Percentiles rank a stretch among this genome's conserved stretches.
Conservation (phyloP, 2,329 filamentous ascomycete species). For the Ophiobolus disseminans region DNA sequence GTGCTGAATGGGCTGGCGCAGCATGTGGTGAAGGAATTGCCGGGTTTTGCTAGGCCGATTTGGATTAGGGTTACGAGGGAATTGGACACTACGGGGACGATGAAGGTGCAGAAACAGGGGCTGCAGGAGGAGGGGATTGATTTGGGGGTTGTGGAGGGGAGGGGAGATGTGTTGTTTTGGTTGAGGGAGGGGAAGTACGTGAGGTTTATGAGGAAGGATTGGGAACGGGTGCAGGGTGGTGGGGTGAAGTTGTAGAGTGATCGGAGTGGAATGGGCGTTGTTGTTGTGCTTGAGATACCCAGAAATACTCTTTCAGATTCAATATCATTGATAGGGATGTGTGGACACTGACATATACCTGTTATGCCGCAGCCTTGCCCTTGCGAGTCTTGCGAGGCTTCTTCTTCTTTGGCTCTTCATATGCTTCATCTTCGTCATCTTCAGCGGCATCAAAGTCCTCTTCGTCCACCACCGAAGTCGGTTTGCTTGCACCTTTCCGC, state of each 20-base stretch:
- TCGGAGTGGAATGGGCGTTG: no score
- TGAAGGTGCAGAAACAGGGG: constrained; percentile 55
- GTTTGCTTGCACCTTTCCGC: constrained; percentile 24
- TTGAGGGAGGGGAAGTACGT: constrained; percentile 40
- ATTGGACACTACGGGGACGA: constrained; percentile 55
- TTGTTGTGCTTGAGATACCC: no score
- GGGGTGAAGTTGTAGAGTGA: constrained; percentile 38
- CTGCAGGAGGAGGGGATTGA: constrained; percentile 54
- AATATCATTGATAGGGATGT: no score
- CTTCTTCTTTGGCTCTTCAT: constrained; percentile 41
- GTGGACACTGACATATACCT: constrained; percentile 5
- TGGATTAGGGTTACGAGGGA: constrained; percentile 51
- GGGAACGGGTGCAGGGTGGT: constrained; percentile 35
- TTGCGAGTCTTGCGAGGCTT: constrained; percentile 26
- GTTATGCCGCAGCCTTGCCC: constrained; percentile 9
- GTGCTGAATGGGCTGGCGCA: constrained; percentile 30
- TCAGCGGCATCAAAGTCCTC: constrained; percentile 19
- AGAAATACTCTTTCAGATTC: no score
- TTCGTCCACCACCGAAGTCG: constrained; percentile 15
- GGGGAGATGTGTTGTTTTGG: constrained; percentile 53
- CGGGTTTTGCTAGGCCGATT: constrained; percentile 54
- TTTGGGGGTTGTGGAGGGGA: constrained; percentile 42
- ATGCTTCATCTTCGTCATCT: constrained; percentile 30
- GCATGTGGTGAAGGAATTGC: constrained; percentile 49
- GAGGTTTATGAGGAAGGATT: constrained; percentile 31